Evolutionary conservation across 179 eudicot genomes (phyloP).

Genomic region (Beta lomatogona): DNA sequence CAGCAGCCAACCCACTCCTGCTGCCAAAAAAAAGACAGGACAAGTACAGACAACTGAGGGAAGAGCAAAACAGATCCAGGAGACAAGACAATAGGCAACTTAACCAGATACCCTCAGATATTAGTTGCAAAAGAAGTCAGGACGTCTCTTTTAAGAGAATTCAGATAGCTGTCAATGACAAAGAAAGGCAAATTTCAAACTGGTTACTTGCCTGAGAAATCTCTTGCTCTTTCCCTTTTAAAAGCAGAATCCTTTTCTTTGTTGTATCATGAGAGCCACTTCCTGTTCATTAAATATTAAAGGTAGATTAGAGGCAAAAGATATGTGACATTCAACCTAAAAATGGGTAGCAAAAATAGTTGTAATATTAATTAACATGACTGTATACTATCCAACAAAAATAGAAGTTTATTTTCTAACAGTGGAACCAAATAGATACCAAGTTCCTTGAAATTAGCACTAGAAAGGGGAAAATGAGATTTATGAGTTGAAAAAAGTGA

Average conservation of each 20-base stretch:
- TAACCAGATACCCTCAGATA: background rate
- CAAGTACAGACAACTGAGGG: background rate
- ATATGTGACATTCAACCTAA: background rate
- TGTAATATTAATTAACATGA: background rate
- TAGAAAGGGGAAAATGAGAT: background rate
- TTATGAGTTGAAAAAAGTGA: background rate
- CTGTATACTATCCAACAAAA: conserved; percentile 1
- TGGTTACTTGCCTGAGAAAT: conserved; percentile 52
- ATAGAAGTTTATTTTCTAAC: no score
- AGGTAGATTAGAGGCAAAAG: conserved; percentile 10
- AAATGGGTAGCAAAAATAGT: background rate
- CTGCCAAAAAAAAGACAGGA: background rate
- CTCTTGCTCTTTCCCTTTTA: conserved; percentile 86
- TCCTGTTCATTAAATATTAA: conserved; percentile 42
- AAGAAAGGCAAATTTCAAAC: background rate
- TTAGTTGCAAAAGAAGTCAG: background rate
- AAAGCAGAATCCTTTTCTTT: conserved; percentile 76
- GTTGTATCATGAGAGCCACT: conserved; percentile 48
- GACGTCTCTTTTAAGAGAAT: background rate
- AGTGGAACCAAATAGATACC: background rate
- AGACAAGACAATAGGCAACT: background rate
- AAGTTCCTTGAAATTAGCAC: background rate
- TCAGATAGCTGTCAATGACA: background rate
- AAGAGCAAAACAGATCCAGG: background rate
- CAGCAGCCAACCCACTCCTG: background rate